phyloP scores from a whole-genome alignment of 306 rosid species.

The Prunus padus region DNA sequence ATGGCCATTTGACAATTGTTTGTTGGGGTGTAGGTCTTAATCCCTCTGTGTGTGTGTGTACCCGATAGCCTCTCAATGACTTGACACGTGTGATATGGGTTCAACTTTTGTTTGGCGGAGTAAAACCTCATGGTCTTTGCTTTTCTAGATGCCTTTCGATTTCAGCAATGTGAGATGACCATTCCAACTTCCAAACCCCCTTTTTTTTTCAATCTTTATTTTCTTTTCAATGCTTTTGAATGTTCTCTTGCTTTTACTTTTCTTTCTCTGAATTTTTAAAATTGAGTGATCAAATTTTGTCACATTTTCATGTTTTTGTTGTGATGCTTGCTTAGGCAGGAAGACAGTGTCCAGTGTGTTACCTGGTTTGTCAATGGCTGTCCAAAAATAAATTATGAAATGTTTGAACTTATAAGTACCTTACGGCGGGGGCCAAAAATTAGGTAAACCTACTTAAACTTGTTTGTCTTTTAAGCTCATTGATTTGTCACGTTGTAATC shows the following conservation, averaged over 20 bases:
- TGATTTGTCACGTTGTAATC: not conserved
- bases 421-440: not conserved
- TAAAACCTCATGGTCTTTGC: not conserved
- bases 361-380: not conserved
- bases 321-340: not conserved
- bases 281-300: too few species aligned
- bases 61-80: not conserved
- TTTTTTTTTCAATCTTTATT: not conserved
- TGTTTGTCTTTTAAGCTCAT: not conserved
- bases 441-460: not conserved
- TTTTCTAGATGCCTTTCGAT: constrained; percentile 3
- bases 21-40: not conserved
- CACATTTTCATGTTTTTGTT: not conserved
- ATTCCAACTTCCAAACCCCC: not conserved
- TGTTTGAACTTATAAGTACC: not conserved
- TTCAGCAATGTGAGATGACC: not conserved
- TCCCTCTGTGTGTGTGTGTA: not conserved
- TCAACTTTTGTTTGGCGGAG: not conserved
- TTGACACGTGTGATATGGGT: not conserved
- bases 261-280: not conserved
- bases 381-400: not conserved
- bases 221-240: constrained; percentile 1
- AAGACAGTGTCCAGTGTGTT: not conserved
- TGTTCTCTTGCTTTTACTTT: constrained; percentile 7
- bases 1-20: not conserved